A percentile compares a stretch with the other conserved stretches of the same genome.
These are phyloP conservation scores for Cladosporium sp. DNA, from an alignment of 2,329 filamentous ascomycete genomes.

Conservation along the genomic window DNA sequence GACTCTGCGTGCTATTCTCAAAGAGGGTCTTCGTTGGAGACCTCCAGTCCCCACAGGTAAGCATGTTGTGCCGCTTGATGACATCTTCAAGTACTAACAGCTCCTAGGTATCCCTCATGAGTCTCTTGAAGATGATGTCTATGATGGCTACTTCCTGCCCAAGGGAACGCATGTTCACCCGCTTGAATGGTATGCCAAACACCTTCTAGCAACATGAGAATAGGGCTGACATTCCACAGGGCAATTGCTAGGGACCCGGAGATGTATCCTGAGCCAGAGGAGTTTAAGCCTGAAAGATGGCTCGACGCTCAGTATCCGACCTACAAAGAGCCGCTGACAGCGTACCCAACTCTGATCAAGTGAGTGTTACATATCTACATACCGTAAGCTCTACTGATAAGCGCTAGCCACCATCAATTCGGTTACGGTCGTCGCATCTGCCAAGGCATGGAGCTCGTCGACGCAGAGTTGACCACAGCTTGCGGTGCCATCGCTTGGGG, in stretches of 20 bases:
- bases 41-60: slow-evolving; percentile 46
- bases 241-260: slow-evolving; percentile 12
- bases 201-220: too few relatives aligned
- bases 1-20: slow-evolving; percentile 51
- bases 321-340: slow-evolving; percentile 15
- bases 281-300: slow-evolving; percentile 12
- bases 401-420: background rate
- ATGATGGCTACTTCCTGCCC: slow-evolving; percentile 28
- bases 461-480: slow-evolving; percentile 13
- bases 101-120: slow-evolving; percentile 33
- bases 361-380: too few relatives aligned
- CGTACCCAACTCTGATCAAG: slow-evolving; percentile 9
- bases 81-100: background rate
- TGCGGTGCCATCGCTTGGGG: slow-evolving; percentile 40
- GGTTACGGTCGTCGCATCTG: slow-evolving; percentile 14
- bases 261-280: slow-evolving; percentile 13
- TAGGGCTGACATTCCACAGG: background rate
- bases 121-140: slow-evolving; percentile 25
- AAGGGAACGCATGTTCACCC: slow-evolving; percentile 18
- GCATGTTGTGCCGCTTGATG: background rate
- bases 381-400: too few relatives aligned
- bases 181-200: slow-evolving; percentile 9
- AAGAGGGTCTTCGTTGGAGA: slow-evolving; percentile 56
- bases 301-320: slow-evolving; percentile 12
- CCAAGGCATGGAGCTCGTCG: slow-evolving; percentile 4